A percentile compares a stretch with the other conserved stretches of the same genome.
These are phyloP conservation scores for Tulasnella sp. DNA, from an alignment of 768 basidiomycete genomes.

Conservation along the genomic window DNA sequence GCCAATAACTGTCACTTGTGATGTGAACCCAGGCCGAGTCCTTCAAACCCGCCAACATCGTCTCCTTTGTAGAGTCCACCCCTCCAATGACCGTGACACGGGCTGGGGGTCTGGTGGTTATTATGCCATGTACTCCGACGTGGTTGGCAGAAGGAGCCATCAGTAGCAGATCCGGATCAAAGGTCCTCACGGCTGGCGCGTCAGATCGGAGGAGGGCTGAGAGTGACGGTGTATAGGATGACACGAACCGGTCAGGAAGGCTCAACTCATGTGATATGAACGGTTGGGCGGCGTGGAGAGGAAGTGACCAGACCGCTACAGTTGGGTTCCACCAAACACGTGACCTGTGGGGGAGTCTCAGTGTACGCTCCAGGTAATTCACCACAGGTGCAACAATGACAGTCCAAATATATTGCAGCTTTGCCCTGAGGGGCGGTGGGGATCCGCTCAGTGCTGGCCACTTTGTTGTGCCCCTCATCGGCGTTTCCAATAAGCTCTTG, in stretches of 20 bases:
- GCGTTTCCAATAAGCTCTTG: neutral
- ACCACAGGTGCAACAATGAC: slow-evolving; percentile 13
- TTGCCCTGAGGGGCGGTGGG: neutral
- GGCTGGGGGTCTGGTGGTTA: neutral
- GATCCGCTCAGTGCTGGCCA: neutral
- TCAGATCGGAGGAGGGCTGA: neutral
- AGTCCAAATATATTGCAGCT: slow-evolving; percentile 7
- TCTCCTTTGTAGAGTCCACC: neutral
- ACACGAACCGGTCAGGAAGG: too few species aligned
- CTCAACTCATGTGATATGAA: neutral
- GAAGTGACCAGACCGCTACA: neutral
- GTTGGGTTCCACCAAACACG: slow-evolving; percentile 12
- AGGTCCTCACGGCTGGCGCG: neutral
- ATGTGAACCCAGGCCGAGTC: neutral
- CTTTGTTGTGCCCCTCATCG: neutral
- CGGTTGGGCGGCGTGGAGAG: slow-evolving; percentile 10
- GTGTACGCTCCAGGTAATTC: neutral
- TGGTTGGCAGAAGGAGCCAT: neutral
- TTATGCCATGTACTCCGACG: too few species aligned
- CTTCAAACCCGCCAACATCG: neutral
- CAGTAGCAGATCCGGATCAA: neutral
- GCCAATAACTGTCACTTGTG: neutral
- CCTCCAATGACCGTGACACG: neutral
- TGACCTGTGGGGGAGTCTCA: neutral
- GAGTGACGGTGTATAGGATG: too few species aligned